Conservation (phyloP, 2,329 filamentous ascomycete species). For the Rhynchosporium agropyri region DNA sequence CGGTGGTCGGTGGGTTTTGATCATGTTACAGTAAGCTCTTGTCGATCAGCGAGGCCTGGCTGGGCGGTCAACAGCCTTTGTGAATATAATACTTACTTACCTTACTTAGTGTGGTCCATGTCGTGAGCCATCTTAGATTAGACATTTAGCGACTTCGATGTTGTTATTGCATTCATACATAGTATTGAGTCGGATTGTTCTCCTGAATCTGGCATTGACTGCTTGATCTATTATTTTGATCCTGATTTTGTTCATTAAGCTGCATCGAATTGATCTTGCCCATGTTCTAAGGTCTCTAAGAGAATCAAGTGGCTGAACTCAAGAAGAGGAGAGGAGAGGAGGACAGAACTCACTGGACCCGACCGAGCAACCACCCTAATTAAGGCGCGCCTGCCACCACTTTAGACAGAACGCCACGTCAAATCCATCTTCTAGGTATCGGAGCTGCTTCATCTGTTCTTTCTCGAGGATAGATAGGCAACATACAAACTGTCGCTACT, state of each 20-base stretch:
- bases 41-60: slow-evolving; percentile 11
- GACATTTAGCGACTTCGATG: too few species aligned
- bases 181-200: neutral
- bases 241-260: neutral
- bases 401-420: slow-evolving; percentile 14
- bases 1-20: neutral
- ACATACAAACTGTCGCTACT: slow-evolving; percentile 3
- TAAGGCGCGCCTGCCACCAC: slow-evolving; percentile 12
- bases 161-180: neutral
- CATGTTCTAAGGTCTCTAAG: neutral
- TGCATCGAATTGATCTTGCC: neutral
- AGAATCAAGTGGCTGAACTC: slow-evolving; percentile 1
- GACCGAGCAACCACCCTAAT: neutral
- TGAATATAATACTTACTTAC: too few species aligned
- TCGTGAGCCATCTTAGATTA: too few species aligned
- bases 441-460: slow-evolving; percentile 3
- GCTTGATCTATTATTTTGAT: neutral
- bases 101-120: too few species aligned
- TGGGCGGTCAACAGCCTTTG: too few species aligned
- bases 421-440: neutral
- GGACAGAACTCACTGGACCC: neutral
- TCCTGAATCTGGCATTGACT: neutral
- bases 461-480: neutral
- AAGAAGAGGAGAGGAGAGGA: slow-evolving; percentile 2
- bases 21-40: slow-evolving; percentile 8